Percentiles rank a stretch among this genome's conserved stretches.
phyloP scores from a whole-genome alignment of 2,329 filamentous ascomycete genomes.

The Dactylonectria macrodidyma region DNA sequence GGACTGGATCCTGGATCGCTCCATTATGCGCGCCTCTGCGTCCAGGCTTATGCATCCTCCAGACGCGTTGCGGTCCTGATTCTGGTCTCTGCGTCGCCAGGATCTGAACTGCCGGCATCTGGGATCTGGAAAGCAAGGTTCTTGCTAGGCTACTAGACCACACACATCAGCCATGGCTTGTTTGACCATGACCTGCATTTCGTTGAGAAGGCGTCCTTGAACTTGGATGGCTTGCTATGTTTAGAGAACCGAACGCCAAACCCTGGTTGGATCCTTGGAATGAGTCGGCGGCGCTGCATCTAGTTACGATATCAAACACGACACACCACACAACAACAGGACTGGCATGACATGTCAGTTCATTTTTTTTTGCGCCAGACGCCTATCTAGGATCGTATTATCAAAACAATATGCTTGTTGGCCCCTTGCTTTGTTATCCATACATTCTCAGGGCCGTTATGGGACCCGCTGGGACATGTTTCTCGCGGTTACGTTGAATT shows the following conservation, averaged over 20 bases:
- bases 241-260: conserved; percentile 12
- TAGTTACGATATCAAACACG: neutral
- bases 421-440: conserved; percentile 42
- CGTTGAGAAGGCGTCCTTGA: conserved; percentile 1
- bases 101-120: neutral
- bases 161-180: neutral
- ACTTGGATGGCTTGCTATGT: conserved; percentile 13
- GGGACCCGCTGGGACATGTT: conserved; percentile 15
- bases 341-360: conserved; percentile 50
- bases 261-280: conserved; percentile 2
- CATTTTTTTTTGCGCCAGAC: conserved; percentile 61
- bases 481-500: conserved; percentile 12
- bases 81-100: neutral
- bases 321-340: conserved; percentile 13
- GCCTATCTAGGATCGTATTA: conserved; percentile 58
- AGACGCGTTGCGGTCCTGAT: neutral
- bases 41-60: neutral
- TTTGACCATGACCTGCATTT: conserved; percentile 1
- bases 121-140: neutral
- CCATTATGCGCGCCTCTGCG: neutral
- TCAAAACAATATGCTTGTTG: conserved; percentile 50
- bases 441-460: conserved; percentile 38
- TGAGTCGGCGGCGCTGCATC: neutral
- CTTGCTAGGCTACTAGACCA: neutral
- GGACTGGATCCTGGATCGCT: conserved; percentile 7